phyloP scores from a whole-genome alignment of 2,329 filamentous ascomycete species.

The Arthrinium puccinioides region DNA sequence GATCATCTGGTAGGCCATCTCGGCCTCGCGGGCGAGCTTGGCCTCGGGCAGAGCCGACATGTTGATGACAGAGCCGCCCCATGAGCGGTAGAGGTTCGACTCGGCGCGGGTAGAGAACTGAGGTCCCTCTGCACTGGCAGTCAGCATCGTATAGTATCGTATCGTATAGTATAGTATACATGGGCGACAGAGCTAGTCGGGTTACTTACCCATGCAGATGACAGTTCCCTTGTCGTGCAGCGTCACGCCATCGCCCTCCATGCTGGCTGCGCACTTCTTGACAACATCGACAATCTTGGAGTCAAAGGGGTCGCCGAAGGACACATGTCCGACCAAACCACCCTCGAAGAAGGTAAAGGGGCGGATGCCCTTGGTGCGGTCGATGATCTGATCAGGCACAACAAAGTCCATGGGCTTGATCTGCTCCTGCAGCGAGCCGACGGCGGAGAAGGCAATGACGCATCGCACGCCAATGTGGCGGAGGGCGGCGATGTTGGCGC shows the following conservation, averaged over 20 bases:
- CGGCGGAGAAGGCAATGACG: constrained; percentile 91
- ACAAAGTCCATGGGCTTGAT: constrained; percentile 97
- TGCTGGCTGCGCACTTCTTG: constrained; percentile 62
- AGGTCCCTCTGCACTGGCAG: constrained; percentile 67
- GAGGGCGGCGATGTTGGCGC: constrained; percentile 97
- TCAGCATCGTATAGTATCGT: too few relatives aligned
- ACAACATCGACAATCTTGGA: constrained; percentile 68
- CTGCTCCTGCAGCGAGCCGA: constrained; percentile 84
- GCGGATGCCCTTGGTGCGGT: constrained; percentile 90
- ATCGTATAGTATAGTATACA: too few relatives aligned
- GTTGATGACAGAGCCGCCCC: constrained; percentile 95
- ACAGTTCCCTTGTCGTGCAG: constrained; percentile 80
- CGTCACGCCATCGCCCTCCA: constrained; percentile 77
- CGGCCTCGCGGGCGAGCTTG: constrained; percentile 91
- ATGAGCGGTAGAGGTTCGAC: constrained; percentile 87
- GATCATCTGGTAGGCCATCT: constrained; percentile 96
- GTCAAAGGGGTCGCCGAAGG: constrained; percentile 95
- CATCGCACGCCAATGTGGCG: constrained; percentile 81
- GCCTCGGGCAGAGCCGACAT: constrained; percentile 95
- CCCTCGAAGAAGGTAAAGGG: constrained; percentile 95
- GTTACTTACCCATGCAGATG: constrained; percentile 84
- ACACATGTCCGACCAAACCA: constrained; percentile 87
- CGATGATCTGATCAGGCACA: constrained; percentile 91
- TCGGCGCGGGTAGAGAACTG: constrained; percentile 96
- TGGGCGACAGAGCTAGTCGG: too few relatives aligned